Evolutionary conservation across 495 filamentous ascomycete species (phyloP).

Genomic region (Aspergillus wentii): DNA sequence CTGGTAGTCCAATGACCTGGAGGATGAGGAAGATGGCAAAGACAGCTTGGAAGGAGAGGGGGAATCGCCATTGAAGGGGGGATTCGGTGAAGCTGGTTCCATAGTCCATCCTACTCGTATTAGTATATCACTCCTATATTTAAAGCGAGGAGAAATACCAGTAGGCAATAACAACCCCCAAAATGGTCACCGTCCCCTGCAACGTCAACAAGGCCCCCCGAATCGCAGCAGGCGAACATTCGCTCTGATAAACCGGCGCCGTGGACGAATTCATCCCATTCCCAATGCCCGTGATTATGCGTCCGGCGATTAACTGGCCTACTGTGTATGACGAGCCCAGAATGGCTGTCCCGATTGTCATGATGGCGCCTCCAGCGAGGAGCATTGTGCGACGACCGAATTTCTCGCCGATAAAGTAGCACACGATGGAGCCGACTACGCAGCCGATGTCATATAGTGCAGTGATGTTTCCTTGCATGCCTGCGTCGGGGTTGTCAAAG

Average conservation of each 20-base stretch:
- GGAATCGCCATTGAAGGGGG: slow-evolving; percentile 50
- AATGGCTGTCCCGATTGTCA: slow-evolving; percentile 36
- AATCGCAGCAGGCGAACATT: slow-evolving; percentile 51
- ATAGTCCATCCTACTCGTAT: slow-evolving; percentile 45
- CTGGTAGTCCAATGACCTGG: slow-evolving; percentile 48
- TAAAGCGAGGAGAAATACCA: slow-evolving; percentile 11
- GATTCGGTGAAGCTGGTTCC: slow-evolving; percentile 47
- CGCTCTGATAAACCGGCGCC: slow-evolving; percentile 48
- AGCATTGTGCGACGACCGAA: slow-evolving; percentile 41
- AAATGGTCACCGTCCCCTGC: slow-evolving; percentile 36
- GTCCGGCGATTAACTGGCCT: slow-evolving; percentile 45
- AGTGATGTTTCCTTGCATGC: slow-evolving; percentile 40
- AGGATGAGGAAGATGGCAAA: slow-evolving; percentile 4
- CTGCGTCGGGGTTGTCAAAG: slow-evolving; percentile 32
- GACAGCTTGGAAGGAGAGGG: slow-evolving; percentile 13
- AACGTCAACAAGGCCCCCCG: slow-evolving; percentile 57
- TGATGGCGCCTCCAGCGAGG: slow-evolving; percentile 33
- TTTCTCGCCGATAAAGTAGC: slow-evolving; percentile 35
- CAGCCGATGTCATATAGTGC: slow-evolving; percentile 45
- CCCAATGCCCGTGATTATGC: slow-evolving; percentile 45
- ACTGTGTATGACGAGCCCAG: slow-evolving; percentile 41
- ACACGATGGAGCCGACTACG: slow-evolving; percentile 36
- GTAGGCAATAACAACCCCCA: slow-evolving; percentile 40
- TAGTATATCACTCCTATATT: background rate
- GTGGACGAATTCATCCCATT: slow-evolving; percentile 48